Conservation (phyloP, 2,329 filamentous ascomycete species). For the Verticillium longisporum region DNA sequence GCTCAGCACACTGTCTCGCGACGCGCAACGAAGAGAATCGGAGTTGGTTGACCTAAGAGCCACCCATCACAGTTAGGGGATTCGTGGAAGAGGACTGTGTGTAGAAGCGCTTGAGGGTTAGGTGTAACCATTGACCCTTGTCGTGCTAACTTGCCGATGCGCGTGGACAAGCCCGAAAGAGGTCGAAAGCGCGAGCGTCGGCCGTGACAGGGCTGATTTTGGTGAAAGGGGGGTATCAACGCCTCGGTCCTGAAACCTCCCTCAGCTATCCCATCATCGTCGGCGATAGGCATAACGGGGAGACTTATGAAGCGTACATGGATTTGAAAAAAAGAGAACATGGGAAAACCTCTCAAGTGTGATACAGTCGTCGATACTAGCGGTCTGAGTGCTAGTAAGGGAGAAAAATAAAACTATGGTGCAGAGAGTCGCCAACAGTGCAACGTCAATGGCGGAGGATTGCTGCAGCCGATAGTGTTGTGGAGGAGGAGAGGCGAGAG, state of each 20-base stretch:
- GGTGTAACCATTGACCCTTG: background rate
- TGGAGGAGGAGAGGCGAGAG: background rate
- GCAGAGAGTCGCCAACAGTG: background rate
- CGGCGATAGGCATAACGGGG: conserved; percentile 8
- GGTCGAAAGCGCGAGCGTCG: background rate
- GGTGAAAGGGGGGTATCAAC: conserved; percentile 10
- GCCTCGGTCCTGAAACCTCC: conserved; percentile 11
- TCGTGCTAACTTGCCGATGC: background rate
- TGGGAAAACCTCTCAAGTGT: conserved; percentile 9
- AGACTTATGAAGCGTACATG: conserved; percentile 12
- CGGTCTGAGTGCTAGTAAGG: conserved; percentile 2
- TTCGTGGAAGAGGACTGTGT: background rate
- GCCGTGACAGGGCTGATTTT: background rate
- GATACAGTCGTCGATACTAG: conserved; percentile 11
- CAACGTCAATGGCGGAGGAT: background rate
- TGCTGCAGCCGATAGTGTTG: background rate
- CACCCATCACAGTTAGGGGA: background rate
- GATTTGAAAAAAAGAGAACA: conserved; percentile 11
- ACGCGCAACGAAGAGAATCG: background rate
- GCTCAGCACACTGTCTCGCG: background rate
- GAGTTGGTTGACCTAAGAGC: background rate
- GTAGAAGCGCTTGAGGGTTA: background rate
- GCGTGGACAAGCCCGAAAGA: background rate
- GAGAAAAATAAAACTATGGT: background rate
- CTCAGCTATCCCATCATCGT: conserved; percentile 9